These are phyloP conservation scores for Lodderomyces orthopsilosis DNA, from an alignment of 1,139 yeast species.

Conservation along the genomic window DNA sequence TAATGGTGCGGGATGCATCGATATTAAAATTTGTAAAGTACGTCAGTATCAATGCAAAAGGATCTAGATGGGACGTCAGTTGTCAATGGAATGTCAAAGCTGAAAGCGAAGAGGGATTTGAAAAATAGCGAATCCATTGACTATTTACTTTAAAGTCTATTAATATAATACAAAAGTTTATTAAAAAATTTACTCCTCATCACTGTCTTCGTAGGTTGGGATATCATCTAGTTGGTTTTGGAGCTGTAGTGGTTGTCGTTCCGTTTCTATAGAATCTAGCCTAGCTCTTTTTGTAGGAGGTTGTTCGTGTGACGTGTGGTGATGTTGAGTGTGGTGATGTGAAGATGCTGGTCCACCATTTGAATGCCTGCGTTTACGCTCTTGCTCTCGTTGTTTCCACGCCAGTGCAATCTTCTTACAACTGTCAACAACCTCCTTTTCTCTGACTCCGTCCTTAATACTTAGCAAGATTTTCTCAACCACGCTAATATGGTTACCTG, in stretches of 20 bases:
- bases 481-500: conserved; percentile 80
- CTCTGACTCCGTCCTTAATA: conserved; percentile 81
- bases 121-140: not conserved
- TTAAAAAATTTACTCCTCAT: conserved; percentile 22
- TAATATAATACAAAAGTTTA: conserved; percentile 1
- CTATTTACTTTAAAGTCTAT: not conserved
- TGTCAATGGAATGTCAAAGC: conserved; percentile 73
- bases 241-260: conserved; percentile 7
- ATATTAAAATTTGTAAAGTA: conserved; percentile 90
- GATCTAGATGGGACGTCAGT: conserved; percentile 88
- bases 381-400: conserved; percentile 37
- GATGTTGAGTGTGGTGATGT: not conserved
- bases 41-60: conserved; percentile 83
- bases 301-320: conserved; percentile 7
- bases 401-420: conserved; percentile 34
- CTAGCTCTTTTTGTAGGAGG: conserved; percentile 11
- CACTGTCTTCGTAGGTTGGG: conserved; percentile 46
- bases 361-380: conserved; percentile 19
- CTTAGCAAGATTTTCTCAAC: conserved; percentile 81
- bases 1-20: conserved; percentile 80
- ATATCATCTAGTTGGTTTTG: conserved; percentile 21
- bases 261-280: conserved; percentile 9
- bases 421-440: conserved; percentile 62
- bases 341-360: conserved; percentile 7
- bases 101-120: conserved; percentile 6